Evolutionary conservation across 768 basidiomycete genomes (phyloP).

Genomic region (Agrocybe praecox): DNA sequence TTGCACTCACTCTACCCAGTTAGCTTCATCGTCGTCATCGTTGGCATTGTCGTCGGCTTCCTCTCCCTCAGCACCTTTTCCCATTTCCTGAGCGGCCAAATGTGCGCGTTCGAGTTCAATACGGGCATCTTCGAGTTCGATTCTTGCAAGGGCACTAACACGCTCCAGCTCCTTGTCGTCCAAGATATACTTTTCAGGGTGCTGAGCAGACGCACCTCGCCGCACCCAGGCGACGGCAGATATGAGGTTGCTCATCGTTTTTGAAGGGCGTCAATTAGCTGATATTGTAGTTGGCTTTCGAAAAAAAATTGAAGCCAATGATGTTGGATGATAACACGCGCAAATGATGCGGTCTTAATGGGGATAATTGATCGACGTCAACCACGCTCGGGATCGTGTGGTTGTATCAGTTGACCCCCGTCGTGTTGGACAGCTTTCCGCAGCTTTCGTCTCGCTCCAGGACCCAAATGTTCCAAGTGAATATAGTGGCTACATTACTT

Average conservation of each 20-base stretch:
- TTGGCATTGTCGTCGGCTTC: conserved; percentile 61
- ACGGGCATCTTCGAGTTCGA: conserved; percentile 89
- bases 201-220: conserved; percentile 70
- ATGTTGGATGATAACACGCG: conserved; percentile 6
- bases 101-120: conserved; percentile 83
- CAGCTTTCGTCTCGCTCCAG: too few relatives aligned
- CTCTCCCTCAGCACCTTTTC: conserved; percentile 62
- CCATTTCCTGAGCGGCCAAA: conserved; percentile 73
- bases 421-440: neutral
- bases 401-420: too few relatives aligned
- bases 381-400: too few relatives aligned
- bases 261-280: neutral
- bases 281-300: neutral
- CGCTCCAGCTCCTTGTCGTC: conserved; percentile 90
- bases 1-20: conserved; percentile 85
- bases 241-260: conserved; percentile 71
- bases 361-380: neutral
- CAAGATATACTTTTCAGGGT: conserved; percentile 87
- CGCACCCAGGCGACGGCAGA: conserved; percentile 81
- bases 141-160: conserved; percentile 83
- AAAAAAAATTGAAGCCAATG: conserved; percentile 11
- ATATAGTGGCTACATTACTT: too few relatives aligned
- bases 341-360: conserved; percentile 1
- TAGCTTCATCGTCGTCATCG: conserved; percentile 52
- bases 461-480: too few relatives aligned